Conservation (phyloP, 768 basidiomycete genomes). For the Trametes cubensis region DNA sequence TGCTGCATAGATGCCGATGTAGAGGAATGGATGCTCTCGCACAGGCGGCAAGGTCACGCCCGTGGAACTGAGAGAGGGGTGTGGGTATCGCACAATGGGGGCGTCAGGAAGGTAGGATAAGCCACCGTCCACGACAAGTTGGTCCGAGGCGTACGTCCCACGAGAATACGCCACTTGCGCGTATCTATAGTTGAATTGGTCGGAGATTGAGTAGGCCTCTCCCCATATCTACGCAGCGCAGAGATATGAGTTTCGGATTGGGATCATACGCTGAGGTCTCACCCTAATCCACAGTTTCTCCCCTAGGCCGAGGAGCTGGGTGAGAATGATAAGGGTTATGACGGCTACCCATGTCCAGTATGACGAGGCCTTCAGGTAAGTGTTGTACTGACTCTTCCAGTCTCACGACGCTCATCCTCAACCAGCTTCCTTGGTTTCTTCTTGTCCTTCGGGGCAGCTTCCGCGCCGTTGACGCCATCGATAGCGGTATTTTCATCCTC, state of each 20-base stretch:
- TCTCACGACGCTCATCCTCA: constrained; percentile 81
- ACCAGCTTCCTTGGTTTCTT: constrained; percentile 76
- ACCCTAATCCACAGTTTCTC: constrained; percentile 83
- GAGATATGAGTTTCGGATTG: neutral
- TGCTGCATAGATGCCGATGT: constrained; percentile 65
- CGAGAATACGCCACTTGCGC: constrained; percentile 1
- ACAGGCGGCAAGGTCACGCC: constrained; percentile 46
- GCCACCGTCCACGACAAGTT: constrained; percentile 29
- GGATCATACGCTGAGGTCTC: neutral
- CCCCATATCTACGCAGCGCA: constrained; percentile 61
- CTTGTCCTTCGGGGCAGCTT: constrained; percentile 32
- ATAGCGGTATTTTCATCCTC: constrained; percentile 32
- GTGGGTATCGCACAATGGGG: constrained; percentile 18
- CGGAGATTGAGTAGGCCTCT: constrained; percentile 49
- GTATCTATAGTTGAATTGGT: neutral
- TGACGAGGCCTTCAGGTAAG: constrained; percentile 75
- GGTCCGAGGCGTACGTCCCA: constrained; percentile 27
- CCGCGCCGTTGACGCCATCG: constrained; percentile 32
- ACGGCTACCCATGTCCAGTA: constrained; percentile 70
- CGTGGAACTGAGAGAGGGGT: neutral
- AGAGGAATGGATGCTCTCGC: constrained; percentile 66
- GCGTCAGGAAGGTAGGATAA: constrained; percentile 30
- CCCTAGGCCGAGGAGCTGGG: constrained; percentile 49
- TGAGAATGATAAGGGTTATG: constrained; percentile 48
- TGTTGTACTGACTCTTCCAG: constrained; percentile 73